These are phyloP conservation scores for Colletotrichum navitas DNA, from an alignment of 2,329 filamentous ascomycete species.

Conservation along the genomic window DNA sequence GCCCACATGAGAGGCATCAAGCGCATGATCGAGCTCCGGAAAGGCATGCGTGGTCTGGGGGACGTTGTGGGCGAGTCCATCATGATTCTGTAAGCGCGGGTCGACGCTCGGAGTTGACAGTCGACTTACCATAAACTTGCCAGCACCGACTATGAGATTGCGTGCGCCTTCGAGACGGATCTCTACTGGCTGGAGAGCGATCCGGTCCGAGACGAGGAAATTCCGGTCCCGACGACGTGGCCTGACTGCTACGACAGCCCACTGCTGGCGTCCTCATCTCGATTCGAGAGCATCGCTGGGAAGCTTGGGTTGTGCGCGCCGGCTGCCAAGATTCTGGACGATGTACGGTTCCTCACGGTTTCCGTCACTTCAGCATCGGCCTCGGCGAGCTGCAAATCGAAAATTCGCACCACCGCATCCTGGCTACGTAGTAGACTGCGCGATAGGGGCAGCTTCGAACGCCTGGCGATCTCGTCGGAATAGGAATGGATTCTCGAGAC, in stretches of 20 bases:
- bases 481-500: slow-evolving; percentile 45
- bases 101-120: neutral
- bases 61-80: slow-evolving; percentile 46
- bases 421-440: slow-evolving; percentile 45
- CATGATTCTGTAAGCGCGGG: slow-evolving; percentile 35
- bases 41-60: slow-evolving; percentile 46
- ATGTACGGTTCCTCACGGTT: slow-evolving; percentile 47
- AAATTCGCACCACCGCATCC: slow-evolving; percentile 44
- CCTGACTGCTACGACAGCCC: slow-evolving; percentile 46
- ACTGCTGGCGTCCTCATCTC: slow-evolving; percentile 43
- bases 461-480: neutral
- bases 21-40: slow-evolving; percentile 47
- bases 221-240: slow-evolving; percentile 41
- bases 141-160: slow-evolving; percentile 50
- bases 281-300: slow-evolving; percentile 41
- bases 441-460: neutral
- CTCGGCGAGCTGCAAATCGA: slow-evolving; percentile 18
- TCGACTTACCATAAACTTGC: neutral
- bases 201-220: slow-evolving; percentile 27
- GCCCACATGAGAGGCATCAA: slow-evolving; percentile 50
- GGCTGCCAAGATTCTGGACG: slow-evolving; percentile 47
- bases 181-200: slow-evolving; percentile 46
- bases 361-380: slow-evolving; percentile 41
- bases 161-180: slow-evolving; percentile 48
- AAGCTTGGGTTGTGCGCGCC: slow-evolving; percentile 40